Percentiles rank a stretch among this genome's conserved stretches.
Evolutionary conservation across 306 rosid species (phyloP).

Genomic region (Alnus glutinosa): DNA sequence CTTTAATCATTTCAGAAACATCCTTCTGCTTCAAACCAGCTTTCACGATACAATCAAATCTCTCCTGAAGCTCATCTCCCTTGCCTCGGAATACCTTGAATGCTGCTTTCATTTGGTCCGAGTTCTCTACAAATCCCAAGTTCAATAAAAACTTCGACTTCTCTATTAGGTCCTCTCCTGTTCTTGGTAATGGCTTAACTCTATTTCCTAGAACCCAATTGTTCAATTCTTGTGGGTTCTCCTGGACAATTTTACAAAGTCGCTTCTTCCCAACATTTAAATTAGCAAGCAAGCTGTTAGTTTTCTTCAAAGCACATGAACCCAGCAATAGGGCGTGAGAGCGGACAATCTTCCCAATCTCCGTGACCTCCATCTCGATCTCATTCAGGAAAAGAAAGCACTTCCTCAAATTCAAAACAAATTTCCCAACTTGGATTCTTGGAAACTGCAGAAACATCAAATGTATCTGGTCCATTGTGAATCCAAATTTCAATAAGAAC

Average conservation of each 20-base stretch:
- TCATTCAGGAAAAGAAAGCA: conserved; percentile 48
- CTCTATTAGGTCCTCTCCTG: conserved; percentile 20
- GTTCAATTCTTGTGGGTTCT: conserved; percentile 60
- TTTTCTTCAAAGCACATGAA: conserved; percentile 50
- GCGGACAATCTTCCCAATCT: conserved; percentile 53
- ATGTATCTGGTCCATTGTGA: conserved; percentile 40
- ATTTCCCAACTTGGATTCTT: conserved; percentile 37
- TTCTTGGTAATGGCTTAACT: conserved; percentile 40
- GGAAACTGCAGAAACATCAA: conserved; percentile 61
- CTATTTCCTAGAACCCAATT: conserved; percentile 59
- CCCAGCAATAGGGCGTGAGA: conserved; percentile 57
- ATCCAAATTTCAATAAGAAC: conserved; percentile 62
- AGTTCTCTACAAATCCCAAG: conserved; percentile 57
- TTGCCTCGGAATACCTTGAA: conserved; percentile 62
- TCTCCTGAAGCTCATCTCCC: conserved; percentile 77
- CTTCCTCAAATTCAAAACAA: conserved; percentile 56
- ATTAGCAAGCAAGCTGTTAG: conserved; percentile 44
- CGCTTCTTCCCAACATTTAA: conserved; percentile 73
- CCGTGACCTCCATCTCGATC: conserved; percentile 54
- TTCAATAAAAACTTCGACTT: conserved; percentile 61
- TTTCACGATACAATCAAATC: conserved; percentile 64
- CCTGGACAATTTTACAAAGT: conserved; percentile 44
- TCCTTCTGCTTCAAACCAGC: conserved; percentile 60
- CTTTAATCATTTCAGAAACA: conserved; percentile 51
- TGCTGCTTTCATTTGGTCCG: conserved; percentile 41